Conservation (phyloP, 2,329 filamentous ascomycete species). For the Xylaria polymorpha region DNA sequence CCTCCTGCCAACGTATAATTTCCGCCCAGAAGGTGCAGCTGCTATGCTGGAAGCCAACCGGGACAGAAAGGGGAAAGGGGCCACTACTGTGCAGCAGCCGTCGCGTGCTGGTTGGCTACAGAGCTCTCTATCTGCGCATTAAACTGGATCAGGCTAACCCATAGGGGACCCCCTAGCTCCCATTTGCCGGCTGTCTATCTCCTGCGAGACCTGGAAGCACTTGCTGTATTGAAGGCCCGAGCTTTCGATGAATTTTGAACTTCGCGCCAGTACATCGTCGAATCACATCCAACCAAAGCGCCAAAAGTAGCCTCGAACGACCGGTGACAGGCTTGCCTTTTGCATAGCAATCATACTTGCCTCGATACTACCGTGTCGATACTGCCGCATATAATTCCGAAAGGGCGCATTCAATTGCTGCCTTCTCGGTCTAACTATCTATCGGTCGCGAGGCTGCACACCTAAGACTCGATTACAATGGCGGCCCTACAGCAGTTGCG, state of each 20-base stretch:
- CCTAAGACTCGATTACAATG: constrained; percentile 53
- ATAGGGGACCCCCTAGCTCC: constrained; percentile 20
- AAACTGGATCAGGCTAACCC: constrained; percentile 14
- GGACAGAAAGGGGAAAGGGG: constrained; percentile 48
- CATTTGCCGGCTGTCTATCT: constrained; percentile 35
- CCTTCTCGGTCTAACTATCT: constrained; percentile 8
- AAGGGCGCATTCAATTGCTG: constrained; percentile 30
- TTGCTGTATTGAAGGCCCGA: constrained; percentile 32
- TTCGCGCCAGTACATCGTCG: constrained; percentile 16
- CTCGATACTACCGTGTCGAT: neutral
- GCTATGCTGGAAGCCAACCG: constrained; percentile 8
- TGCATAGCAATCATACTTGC: neutral
- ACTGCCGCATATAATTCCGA: neutral
- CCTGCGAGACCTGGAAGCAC: constrained; percentile 16
- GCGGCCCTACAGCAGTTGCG: constrained; percentile 56
- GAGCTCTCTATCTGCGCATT: constrained; percentile 40
- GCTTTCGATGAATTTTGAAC: constrained; percentile 40
- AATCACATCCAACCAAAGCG: constrained; percentile 3
- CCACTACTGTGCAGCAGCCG: constrained; percentile 20
- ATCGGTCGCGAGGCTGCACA: constrained; percentile 7
- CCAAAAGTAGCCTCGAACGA: constrained; percentile 10
- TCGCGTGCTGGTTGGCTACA: constrained; percentile 45
- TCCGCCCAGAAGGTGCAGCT: constrained; percentile 52
- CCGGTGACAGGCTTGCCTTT: constrained; percentile 1
- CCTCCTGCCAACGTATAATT: constrained; percentile 61